phyloP scores from a whole-genome alignment of 805 yeast genomes.

The Tetrapisispora fleetii region DNA sequence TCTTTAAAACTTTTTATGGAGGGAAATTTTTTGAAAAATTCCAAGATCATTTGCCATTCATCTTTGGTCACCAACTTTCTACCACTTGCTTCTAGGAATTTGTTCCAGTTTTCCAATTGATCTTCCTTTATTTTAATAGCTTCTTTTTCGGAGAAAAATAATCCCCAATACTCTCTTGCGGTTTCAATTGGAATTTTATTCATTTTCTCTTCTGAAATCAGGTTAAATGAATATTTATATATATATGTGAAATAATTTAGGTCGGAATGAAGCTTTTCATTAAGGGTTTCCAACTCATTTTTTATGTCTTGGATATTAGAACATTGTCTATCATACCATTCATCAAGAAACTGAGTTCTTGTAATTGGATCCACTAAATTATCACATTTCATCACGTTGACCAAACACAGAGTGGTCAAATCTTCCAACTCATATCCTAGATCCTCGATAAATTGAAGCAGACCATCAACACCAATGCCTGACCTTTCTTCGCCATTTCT shows the following conservation, averaged over 20 bases:
- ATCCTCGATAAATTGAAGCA: constrained; percentile 56
- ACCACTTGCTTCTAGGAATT: constrained; percentile 37
- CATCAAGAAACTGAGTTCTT: constrained; percentile 15
- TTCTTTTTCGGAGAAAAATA: constrained; percentile 37
- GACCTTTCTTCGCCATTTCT: constrained; percentile 13
- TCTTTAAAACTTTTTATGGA: constrained; percentile 41
- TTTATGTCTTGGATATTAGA: constrained; percentile 40
- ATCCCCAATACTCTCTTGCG: constrained; percentile 69
- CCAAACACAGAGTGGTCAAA: constrained; percentile 55
- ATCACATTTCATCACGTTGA: constrained; percentile 47
- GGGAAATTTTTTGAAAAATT: constrained; percentile 46
- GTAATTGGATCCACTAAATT: constrained; percentile 14
- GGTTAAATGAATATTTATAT: constrained; percentile 63
- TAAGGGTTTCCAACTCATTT: constrained; percentile 27
- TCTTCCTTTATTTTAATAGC: constrained; percentile 18
- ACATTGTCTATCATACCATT: constrained; percentile 23
- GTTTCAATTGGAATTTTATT: constrained; percentile 46
- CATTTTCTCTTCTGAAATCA: constrained; percentile 50
- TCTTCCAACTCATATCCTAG: constrained; percentile 69
- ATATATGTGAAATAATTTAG: constrained; percentile 41
- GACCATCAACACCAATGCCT: constrained; percentile 71
- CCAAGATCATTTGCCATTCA: constrained; percentile 75
- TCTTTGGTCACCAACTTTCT: constrained; percentile 53
- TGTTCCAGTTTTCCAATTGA: constrained; percentile 46
- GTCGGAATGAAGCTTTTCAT: constrained; percentile 29